A percentile compares a stretch with the other conserved stretches of the same genome.
phyloP scores from a whole-genome alignment of 1,284 basidiomycete species.

The Psilocybe mexicana region DNA sequence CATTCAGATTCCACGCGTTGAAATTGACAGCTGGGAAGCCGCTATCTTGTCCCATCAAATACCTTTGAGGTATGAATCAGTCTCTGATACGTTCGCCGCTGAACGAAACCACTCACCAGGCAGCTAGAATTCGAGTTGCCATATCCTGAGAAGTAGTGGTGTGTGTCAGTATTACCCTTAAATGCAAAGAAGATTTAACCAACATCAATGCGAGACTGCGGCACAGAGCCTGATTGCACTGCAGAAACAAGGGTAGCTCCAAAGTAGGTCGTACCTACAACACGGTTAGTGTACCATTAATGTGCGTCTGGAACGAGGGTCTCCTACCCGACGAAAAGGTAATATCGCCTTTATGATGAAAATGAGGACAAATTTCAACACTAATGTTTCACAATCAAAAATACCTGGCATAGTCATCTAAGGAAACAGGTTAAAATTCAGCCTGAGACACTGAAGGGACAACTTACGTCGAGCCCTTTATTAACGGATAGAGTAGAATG shows the following conservation, averaged over 20 bases:
- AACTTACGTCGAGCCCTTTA: slow-evolving; percentile 59
- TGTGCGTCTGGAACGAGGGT: neutral
- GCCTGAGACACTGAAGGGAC: neutral
- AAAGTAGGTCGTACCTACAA: slow-evolving; percentile 46
- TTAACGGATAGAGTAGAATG: slow-evolving; percentile 49
- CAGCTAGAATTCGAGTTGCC: slow-evolving; percentile 63
- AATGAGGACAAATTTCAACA: neutral
- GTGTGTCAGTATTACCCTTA: neutral
- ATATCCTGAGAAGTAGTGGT: slow-evolving; percentile 46
- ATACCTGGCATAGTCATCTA: slow-evolving; percentile 60
- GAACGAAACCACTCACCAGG: slow-evolving; percentile 38
- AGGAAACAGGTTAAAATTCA: neutral
- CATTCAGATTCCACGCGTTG: slow-evolving; percentile 39
- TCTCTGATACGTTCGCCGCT: no score
- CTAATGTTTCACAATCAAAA: neutral
- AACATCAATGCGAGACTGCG: slow-evolving; percentile 50
- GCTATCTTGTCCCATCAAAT: slow-evolving; percentile 59
- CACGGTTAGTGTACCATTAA: neutral
- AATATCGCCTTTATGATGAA: slow-evolving; percentile 43
- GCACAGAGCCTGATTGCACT: slow-evolving; percentile 55
- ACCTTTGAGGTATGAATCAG: slow-evolving; percentile 33
- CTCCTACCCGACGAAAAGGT: slow-evolving; percentile 35
- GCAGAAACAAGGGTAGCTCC: slow-evolving; percentile 49
- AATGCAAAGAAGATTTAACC: slow-evolving; percentile 13
- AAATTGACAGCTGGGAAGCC: slow-evolving; percentile 53